Evolutionary conservation across 2,329 filamentous ascomycete species (phyloP).

Genomic region (Fusarium sp.): DNA sequence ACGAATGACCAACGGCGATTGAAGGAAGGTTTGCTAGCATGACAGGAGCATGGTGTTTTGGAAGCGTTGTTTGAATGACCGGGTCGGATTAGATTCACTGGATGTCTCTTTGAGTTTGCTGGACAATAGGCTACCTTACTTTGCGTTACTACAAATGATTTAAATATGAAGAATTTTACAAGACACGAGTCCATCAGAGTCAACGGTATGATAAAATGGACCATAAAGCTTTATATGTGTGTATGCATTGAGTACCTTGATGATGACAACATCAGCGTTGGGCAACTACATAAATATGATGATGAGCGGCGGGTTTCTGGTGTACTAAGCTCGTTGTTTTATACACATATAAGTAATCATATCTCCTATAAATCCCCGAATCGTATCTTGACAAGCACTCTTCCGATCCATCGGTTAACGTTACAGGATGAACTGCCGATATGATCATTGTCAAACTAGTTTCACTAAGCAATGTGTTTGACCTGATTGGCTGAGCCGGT

Average conservation of each 20-base stretch:
- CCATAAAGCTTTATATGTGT: neutral
- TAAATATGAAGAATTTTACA: neutral
- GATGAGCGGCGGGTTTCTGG: neutral
- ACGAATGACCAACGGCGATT: neutral
- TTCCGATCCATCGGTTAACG: neutral
- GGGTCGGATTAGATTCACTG: slow-evolving; percentile 20
- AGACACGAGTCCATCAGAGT: neutral
- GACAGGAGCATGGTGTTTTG: slow-evolving; percentile 43
- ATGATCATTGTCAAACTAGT: neutral
- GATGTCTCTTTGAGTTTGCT: slow-evolving; percentile 19
- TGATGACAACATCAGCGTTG: neutral
- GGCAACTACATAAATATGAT: neutral
- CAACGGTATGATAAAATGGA: neutral
- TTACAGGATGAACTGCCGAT: neutral
- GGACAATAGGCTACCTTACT: slow-evolving; percentile 17
- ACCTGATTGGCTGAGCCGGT: slow-evolving; percentile 6
- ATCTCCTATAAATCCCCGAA: neutral
- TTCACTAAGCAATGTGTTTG: neutral
- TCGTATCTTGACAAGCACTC: neutral
- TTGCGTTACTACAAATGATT: slow-evolving; percentile 13
- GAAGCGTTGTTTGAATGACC: slow-evolving; percentile 35
- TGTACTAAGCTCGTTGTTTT: neutral
- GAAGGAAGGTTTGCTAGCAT: slow-evolving; percentile 24
- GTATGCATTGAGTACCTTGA: neutral
- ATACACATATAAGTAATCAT: neutral